Evolutionary conservation across 768 basidiomycete species (phyloP), one percentile per base, ranked within the genome.

Genomic region (Pisolithus microcarpus): DNA sequence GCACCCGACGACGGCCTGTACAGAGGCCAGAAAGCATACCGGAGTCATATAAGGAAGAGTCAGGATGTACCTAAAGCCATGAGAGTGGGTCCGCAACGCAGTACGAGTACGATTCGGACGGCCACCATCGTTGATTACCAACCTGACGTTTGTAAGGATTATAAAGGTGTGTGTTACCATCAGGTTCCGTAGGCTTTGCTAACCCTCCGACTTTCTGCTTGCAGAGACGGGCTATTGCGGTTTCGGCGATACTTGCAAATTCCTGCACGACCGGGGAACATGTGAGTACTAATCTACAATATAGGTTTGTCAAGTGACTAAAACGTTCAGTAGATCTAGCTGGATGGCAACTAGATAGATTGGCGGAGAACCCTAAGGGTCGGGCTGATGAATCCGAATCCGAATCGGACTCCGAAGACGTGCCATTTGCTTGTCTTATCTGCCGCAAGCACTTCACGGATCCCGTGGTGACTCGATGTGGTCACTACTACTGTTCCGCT

Each of bases 131-230:
- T 90, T 43, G 95, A 99, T 74, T 99, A 97, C 70, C 95, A 99
- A 67, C 95, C 95, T 3, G 95, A 98, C 62, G 95, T 99, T 16
- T 99, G 95, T 71, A 99, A 99, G 69, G 95, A 98, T 69, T 99
- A 99, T 70, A 97, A 96, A 82, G 92, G 92, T 91, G 55, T 51
- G 84, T 76, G 53, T 53, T 19, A 8, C 23, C 18, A 9, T 48
- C 49, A 49, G 24, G 24, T 34, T 11, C 34, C 13, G 13, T 34
- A 15, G 34, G 34, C 40, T 43, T 53, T 50, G 50, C 26, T 34
- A 7, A 36, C 24, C 2, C 21, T 19, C 18, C 44, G 36, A 44
- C 24, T 51, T 48, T 54, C 46, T 61, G 55, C 43, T 16, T 55
- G 34, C 61, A 95, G 95, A 98, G 73, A 99, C 96, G 47, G 96